Evolutionary conservation across 345 rosid genomes (phyloP).

Genomic region (Eucalyptus brandiana): DNA sequence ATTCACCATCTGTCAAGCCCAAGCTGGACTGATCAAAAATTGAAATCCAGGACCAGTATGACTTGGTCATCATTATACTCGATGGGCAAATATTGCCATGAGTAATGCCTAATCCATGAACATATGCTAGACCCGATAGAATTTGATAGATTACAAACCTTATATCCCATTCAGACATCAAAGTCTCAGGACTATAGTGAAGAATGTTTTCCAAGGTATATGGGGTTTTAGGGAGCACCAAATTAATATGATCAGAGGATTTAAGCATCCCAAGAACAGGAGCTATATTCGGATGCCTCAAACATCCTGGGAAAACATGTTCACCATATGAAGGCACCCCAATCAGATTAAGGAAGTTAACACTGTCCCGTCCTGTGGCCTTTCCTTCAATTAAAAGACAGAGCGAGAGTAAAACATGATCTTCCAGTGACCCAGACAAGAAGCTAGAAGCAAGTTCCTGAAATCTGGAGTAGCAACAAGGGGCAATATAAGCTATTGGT

Average conservation of each 20-base stretch:
- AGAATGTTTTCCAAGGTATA: constrained; percentile 63
- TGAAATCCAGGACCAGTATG: constrained; percentile 66
- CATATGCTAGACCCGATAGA: constrained; percentile 55
- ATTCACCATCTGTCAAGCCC: constrained; percentile 3
- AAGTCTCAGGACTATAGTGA: constrained; percentile 58
- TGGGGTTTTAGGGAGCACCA: constrained; percentile 64
- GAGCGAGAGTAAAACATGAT: constrained; percentile 45
- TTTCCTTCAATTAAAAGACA: constrained; percentile 48
- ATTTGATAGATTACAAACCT: constrained; percentile 69
- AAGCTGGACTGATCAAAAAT: constrained; percentile 26
- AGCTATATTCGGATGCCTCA: constrained; percentile 78
- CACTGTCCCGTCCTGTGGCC: constrained; percentile 51
- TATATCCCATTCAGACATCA: constrained; percentile 66
- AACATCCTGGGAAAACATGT: constrained; percentile 25
- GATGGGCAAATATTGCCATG: constrained; percentile 73
- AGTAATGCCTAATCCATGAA: constrained; percentile 52
- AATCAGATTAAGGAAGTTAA: constrained; percentile 43
- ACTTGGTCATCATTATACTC: constrained; percentile 48
- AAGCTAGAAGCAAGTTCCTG: constrained; percentile 42
- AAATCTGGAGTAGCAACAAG: constrained; percentile 26
- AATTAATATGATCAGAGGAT: constrained; percentile 27
- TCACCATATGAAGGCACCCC: constrained; percentile 56
- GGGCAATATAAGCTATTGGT: constrained; percentile 42
- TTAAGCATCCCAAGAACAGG: constrained; percentile 61
- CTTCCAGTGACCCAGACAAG: constrained; percentile 54